Evolutionary conservation across 345 rosid genomes (phyloP).

Genomic region (Acer yangbiense): DNA sequence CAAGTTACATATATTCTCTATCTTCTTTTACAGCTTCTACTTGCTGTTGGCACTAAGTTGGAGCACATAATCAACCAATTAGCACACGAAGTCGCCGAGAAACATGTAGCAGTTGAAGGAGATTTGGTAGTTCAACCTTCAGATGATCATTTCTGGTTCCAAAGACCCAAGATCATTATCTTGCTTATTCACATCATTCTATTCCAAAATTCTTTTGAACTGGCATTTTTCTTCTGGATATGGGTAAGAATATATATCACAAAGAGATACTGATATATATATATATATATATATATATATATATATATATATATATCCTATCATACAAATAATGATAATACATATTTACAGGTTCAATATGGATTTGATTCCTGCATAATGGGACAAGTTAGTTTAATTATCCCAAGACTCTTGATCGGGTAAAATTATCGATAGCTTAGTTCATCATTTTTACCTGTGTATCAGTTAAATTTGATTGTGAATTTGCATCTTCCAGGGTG

Average conservation of each 20-base stretch:
- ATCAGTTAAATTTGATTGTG: not conserved
- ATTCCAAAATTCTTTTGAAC: constrained; percentile 87
- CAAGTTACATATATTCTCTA: not conserved
- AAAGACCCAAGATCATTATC: constrained; percentile 56
- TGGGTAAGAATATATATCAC: constrained; percentile 43
- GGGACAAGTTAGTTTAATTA: constrained; percentile 55
- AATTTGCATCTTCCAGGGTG: constrained; percentile 36
- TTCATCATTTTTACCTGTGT: not conserved
- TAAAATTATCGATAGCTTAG: constrained; percentile 26
- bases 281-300: too few relatives aligned
- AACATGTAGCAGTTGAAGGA: constrained; percentile 64
- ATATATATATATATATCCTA: too few relatives aligned
- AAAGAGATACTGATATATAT: too few relatives aligned
- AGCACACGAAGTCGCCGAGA: constrained; percentile 75
- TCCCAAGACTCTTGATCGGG: constrained; percentile 78
- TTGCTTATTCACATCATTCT: constrained; percentile 72
- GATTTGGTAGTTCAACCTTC: constrained; percentile 76
- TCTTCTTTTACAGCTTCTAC: constrained; percentile 52
- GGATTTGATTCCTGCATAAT: constrained; percentile 76
- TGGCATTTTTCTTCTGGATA: constrained; percentile 80
- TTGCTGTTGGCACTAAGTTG: constrained; percentile 75
- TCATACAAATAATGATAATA: not conserved
- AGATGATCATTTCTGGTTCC: constrained; percentile 80
- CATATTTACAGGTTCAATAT: constrained; percentile 57
- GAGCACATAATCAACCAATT: constrained; percentile 73